Evolutionary conservation across 176 grass and related monocot species (phyloP), one percentile per base, ranked within the genome.

Genomic region (Poa annua): DNA sequence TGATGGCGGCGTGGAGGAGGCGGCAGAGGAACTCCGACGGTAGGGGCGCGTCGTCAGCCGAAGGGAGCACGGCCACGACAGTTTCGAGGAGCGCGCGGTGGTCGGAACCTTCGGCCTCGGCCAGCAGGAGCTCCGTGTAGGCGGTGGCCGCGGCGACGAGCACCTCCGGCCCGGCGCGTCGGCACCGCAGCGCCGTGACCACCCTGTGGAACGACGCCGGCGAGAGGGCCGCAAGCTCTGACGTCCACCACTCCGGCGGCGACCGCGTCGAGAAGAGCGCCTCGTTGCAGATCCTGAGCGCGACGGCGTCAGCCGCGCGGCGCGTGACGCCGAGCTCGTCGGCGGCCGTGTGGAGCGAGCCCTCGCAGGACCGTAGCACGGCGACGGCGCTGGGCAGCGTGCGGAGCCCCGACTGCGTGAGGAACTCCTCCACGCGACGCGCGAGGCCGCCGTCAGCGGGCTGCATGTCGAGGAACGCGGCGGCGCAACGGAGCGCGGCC

Each of bases 281-380:
- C 83, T 98, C 96, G 72, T 95, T 93, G 62, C 91, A 93, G 44
- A 79, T 50, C 65, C 57, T 85, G 1, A 93, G 70, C 22, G 88
- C 87, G 33, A 90, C 78, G 17, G 80, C 80, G 15, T 95, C 80
- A 2, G 92, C 77, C 3, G 88, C 69, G 0, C 86, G 90, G 10
- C 85, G 65, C 66, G 34, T 55, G 32, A 95, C 32, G 29, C 87
- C 79, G 41, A 90, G 35, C 59, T 98, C 87, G 33, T 91, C 92
- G n/a, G 96, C 73, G 3, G 29, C 56, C 5, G 85, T 72, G 55
- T 81, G 62, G 11, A 92, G 86, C 24, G 24, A 25, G 10, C 41
- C 70, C 83, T 93, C 86, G 68, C 96, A 98, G 22, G 90, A 95
- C 0, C 89, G 83, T n/a, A 98, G 89, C 57, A 98, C 84, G 10